Evolutionary conservation across 257 asterid genomes (phyloP).

Genomic region (Nicotiana otophora): DNA sequence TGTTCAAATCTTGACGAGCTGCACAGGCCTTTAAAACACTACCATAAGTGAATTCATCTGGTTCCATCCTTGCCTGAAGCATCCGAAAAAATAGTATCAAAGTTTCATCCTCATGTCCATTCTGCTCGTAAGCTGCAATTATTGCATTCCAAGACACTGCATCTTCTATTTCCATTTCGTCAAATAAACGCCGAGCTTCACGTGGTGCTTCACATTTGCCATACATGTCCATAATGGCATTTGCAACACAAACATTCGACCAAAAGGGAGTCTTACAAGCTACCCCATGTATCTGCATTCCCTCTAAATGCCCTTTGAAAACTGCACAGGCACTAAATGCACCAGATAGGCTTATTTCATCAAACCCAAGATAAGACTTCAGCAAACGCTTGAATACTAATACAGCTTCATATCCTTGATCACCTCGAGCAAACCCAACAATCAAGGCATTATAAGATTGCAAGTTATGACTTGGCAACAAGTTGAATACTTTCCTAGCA

Average conservation of each 20-base stretch:
- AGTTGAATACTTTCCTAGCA: conserved; percentile 56
- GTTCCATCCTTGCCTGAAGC: conserved; percentile 69
- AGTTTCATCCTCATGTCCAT: conserved; percentile 44
- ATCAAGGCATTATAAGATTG: conserved; percentile 81
- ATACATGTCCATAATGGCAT: conserved; percentile 81
- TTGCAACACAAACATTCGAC: conserved; percentile 56
- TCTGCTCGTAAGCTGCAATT: conserved; percentile 86
- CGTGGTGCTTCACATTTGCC: conserved; percentile 66
- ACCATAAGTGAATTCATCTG: conserved; percentile 86
- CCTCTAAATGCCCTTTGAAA: conserved; percentile 45
- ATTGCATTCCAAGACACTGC: conserved; percentile 85
- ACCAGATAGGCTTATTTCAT: conserved; percentile 76
- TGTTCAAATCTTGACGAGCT: conserved; percentile 42
- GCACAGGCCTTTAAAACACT: conserved; percentile 90
- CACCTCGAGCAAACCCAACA: conserved; percentile 65
- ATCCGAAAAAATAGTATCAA: conserved; percentile 40
- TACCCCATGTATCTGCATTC: conserved; percentile 67
- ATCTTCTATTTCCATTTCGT: conserved; percentile 66
- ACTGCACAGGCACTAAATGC: conserved; percentile 69
- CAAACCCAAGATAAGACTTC: conserved; percentile 57
- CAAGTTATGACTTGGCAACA: conserved; percentile 49
- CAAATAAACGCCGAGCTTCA: conserved; percentile 58
- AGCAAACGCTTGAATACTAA: conserved; percentile 44
- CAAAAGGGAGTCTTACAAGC: conserved; percentile 52
- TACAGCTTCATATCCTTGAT: conserved; percentile 55